Percentiles rank a stretch among this genome's conserved stretches.
Conservation (phyloP, 2,329 filamentous ascomycete species). For the Nannizziopsis arthrosporioides region DNA sequence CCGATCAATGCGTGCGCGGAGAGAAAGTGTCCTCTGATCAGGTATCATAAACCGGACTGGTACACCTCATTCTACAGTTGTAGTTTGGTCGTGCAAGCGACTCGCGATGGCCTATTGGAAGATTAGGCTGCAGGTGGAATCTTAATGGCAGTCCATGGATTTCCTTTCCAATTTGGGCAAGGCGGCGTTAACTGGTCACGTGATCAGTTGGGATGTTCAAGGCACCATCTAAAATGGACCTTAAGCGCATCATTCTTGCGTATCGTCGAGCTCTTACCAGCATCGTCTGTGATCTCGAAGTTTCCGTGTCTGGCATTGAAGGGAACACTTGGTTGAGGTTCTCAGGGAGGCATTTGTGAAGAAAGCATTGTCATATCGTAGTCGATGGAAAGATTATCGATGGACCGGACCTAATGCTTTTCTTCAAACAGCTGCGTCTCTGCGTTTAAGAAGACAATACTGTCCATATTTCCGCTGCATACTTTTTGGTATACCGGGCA, state of each 20-base stretch:
- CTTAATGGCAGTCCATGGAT: neutral
- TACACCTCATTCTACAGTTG: neutral
- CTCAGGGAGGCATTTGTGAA: too few relatives aligned
- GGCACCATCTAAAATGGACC: too few relatives aligned
- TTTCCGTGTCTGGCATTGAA: too few relatives aligned
- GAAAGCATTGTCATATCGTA: too few relatives aligned
- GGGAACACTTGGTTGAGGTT: too few relatives aligned
- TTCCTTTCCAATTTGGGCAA: slow-evolving; percentile 13
- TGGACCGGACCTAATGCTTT: too few relatives aligned
- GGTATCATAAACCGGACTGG: slow-evolving; percentile 5
- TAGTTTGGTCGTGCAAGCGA: slow-evolving; percentile 4
- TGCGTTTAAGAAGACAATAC: slow-evolving; percentile 69
- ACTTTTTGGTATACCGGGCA: slow-evolving; percentile 54
- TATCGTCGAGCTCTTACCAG: too few relatives aligned
- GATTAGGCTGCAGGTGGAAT: neutral
- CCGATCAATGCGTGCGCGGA: neutral
- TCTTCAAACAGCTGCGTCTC: slow-evolving; percentile 1
- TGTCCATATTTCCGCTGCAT: slow-evolving; percentile 70
- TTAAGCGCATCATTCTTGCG: too few relatives aligned
- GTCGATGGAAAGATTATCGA: too few relatives aligned
- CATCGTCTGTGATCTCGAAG: too few relatives aligned
- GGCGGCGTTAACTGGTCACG: neutral
- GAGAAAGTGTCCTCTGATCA: neutral
- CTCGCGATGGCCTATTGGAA: neutral
- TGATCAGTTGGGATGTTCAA: too few relatives aligned